A percentile compares a stretch with the other conserved stretches of the same genome.
Evolutionary conservation across 164 flowering plant genomes (phyloP).

Genomic region (Chimonanthus praecox): DNA sequence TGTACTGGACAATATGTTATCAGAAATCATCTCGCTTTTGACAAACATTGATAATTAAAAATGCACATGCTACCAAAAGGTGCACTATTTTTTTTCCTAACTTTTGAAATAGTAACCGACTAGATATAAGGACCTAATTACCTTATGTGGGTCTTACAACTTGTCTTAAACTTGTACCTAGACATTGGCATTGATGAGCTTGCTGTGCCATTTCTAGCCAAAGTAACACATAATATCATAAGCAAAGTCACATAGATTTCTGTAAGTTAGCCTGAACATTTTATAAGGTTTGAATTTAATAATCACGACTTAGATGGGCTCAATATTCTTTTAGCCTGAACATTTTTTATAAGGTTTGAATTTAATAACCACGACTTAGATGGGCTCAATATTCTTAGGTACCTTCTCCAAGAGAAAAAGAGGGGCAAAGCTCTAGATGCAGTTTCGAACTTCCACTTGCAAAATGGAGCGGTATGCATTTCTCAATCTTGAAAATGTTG

Average conservation of each 20-base stretch:
- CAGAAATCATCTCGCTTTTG: background rate
- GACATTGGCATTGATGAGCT: too few relatives aligned
- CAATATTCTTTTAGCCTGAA: background rate
- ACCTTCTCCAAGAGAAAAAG: constrained; percentile 88
- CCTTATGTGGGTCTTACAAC: background rate
- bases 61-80: background rate
- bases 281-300: background rate
- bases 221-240: background rate
- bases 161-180: background rate
- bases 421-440: constrained; percentile 91
- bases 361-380: background rate
- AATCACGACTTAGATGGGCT: background rate
- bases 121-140: background rate
- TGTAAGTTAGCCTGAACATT: background rate
- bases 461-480: constrained; percentile 83
- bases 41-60: background rate
- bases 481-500: background rate
- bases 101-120: background rate
- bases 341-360: background rate
- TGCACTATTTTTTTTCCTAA: background rate
- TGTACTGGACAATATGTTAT: too few relatives aligned
- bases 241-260: background rate
- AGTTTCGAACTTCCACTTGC: constrained; percentile 93
- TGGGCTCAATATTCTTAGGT: constrained; percentile 32
- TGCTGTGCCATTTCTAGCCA: background rate